Conservation (phyloP, 345 rosid species). For the Acer saccharum region DNA sequence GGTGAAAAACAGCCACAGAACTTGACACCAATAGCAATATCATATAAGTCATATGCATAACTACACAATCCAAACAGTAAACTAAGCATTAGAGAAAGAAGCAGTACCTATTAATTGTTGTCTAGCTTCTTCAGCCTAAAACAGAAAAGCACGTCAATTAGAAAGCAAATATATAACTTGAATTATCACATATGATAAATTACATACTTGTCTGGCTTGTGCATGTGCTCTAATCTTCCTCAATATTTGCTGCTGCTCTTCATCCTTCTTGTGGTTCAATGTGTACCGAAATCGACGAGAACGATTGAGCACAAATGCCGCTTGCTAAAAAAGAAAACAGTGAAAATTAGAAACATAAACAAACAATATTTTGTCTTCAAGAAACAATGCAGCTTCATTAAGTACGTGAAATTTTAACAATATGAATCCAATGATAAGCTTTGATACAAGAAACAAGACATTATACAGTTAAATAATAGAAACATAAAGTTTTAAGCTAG, state of each 20-base stretch:
- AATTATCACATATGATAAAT: constrained; percentile 10
- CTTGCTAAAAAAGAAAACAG: constrained; percentile 59
- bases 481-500: no score
- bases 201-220: constrained; percentile 74
- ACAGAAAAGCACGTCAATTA: constrained; percentile 21
- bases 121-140: constrained; percentile 73
- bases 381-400: background rate
- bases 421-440: background rate
- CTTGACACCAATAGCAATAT: background rate
- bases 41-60: background rate
- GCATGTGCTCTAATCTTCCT: constrained; percentile 86
- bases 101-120: constrained; percentile 56
- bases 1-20: no score
- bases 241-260: constrained; percentile 57
- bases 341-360: no score
- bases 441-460: background rate
- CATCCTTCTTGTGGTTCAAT: constrained; percentile 84
- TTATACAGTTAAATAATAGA: background rate
- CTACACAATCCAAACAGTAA: background rate
- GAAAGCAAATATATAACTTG: background rate
- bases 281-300: constrained; percentile 96
- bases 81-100: constrained; percentile 7
- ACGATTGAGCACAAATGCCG: constrained; percentile 92
- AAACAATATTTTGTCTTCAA: no score
- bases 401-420: background rate